Base-by-base conservation (phyloP, 805 yeast genomes). In the Lipomyces spencermartinsiae region DNA sequence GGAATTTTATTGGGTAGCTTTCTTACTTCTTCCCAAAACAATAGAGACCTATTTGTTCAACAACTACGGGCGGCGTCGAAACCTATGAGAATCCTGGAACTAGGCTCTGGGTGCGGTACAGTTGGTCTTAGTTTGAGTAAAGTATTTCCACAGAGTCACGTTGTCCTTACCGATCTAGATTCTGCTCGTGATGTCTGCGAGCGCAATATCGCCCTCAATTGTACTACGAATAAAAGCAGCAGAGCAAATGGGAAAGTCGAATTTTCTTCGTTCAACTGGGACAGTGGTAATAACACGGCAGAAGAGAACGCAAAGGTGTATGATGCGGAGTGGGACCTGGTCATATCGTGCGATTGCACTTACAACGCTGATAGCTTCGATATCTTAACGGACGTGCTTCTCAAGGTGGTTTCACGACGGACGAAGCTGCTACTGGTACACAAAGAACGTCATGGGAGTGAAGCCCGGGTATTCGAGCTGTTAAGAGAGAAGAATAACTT, bases 81-180 rank as follows among this genome's bases (percentile, higher is more conserved):
- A n/a, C 33, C 58, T 6, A 43, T 43, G 37, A 72, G 73, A 1
- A 73, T 81, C 1, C 63, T 82, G 12, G 84, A 82, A 66, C 74
- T 82, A 1, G 84, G 84, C 0, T 77, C 84, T 2, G 84, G 84
- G 0, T 80, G 83, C 59, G 84, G 84, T 0, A 69, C 81, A 0
- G 80, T 79, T 0, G 80, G 83, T 2, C 61, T 80, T 4, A 74
- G 76, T 6, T 53, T 82, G 31, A 71, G 74, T 25, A 75, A 73
- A 31, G 16, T 74, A 1, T 69, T 76, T 14, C 53, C 69, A 1
- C 59, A 69, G 7, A 59, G 76, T 12, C 35, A 39, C 1, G 70
- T 79, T 0, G 51, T 73, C 4, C 78, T 80, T 1, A 80, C 84
- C 0, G 84, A 82, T 66, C 71, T 82, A 1, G 74, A 71, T 1